These are phyloP conservation scores for Hypoxylon trugodes DNA, from an alignment of 495 filamentous ascomycete genomes.

Conservation along the genomic window DNA sequence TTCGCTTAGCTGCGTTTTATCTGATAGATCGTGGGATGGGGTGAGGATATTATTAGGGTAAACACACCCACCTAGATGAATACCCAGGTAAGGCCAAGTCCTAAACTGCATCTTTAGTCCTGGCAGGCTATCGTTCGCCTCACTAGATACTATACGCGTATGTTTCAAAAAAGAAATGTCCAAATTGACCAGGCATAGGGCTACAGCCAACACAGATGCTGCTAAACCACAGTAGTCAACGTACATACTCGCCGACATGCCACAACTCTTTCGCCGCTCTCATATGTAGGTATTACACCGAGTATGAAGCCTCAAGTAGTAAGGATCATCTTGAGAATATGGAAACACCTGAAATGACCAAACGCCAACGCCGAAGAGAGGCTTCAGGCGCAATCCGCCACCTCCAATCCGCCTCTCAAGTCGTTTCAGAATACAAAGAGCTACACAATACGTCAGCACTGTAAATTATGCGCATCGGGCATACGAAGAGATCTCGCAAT, in stretches of 20 bases:
- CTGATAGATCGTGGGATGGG: not conserved
- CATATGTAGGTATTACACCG: no score
- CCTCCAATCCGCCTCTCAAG: not conserved
- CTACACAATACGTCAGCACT: constrained; percentile 13
- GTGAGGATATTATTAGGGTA: constrained; percentile 2
- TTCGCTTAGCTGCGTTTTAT: constrained; percentile 2
- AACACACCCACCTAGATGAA: no score
- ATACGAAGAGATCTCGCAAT: not conserved
- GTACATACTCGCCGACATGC: not conserved
- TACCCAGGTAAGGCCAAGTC: no score
- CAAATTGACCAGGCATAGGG: not conserved
- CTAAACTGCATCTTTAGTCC: no score
- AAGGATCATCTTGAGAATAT: not conserved
- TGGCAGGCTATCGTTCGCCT: no score
- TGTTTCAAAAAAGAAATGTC: no score
- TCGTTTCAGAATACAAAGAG: constrained; percentile 24
- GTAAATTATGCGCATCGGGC: no score
- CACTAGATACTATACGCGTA: no score
- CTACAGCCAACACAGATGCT: constrained; percentile 1
- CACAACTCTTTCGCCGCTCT: not conserved
- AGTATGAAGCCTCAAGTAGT: not conserved
- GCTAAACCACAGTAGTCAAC: not conserved
- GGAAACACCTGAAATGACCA: not conserved
- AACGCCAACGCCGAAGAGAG: no score
- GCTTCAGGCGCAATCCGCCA: not conserved